Evolutionary conservation across 2,329 filamentous ascomycete species (phyloP).

Genomic region (Hawksworthiomyces lignivorus): DNA sequence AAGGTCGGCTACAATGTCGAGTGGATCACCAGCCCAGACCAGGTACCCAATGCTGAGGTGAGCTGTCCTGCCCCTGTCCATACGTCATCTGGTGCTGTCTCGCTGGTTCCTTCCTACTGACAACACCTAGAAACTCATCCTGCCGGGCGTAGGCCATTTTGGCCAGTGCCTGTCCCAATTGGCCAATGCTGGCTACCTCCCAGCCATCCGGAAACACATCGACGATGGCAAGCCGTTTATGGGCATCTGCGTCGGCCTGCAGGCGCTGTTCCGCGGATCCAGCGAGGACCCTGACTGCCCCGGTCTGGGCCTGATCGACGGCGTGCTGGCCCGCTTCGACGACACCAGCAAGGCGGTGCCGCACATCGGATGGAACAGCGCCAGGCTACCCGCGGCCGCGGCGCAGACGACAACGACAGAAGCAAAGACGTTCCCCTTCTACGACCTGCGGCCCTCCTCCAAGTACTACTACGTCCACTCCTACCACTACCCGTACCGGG

Average conservation of each 20-base stretch:
- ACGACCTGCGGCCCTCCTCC: conserved; percentile 68
- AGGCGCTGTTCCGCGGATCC: conserved; percentile 82
- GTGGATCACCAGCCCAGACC: conserved; percentile 80
- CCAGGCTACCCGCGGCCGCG: conserved; percentile 46
- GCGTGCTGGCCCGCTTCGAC: conserved; percentile 66
- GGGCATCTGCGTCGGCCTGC: conserved; percentile 91
- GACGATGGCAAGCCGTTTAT: conserved; percentile 92
- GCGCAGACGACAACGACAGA: neutral
- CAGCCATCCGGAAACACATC: conserved; percentile 77
- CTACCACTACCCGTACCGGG: conserved; percentile 71
- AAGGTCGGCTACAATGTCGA: conserved; percentile 88
- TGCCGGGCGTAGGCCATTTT: conserved; percentile 95
- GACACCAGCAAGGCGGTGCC: conserved; percentile 80
- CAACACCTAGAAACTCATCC: conserved; percentile 72
- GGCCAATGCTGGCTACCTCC: conserved; percentile 70
- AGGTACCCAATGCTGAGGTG: conserved; percentile 81
- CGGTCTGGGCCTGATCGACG: conserved; percentile 70
- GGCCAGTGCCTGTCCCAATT: conserved; percentile 90
- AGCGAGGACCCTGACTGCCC: conserved; percentile 64
- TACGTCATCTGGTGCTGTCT: neutral
- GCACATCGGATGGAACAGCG: conserved; percentile 98
- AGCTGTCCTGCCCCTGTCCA: conserved; percentile 17
- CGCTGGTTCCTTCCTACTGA: neutral
- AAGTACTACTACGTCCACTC: conserved; percentile 99
- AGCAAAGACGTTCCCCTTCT: conserved; percentile 42